Conservation (phyloP, 805 yeast genomes). For the Hanseniaspora nectarophila region DNA sequence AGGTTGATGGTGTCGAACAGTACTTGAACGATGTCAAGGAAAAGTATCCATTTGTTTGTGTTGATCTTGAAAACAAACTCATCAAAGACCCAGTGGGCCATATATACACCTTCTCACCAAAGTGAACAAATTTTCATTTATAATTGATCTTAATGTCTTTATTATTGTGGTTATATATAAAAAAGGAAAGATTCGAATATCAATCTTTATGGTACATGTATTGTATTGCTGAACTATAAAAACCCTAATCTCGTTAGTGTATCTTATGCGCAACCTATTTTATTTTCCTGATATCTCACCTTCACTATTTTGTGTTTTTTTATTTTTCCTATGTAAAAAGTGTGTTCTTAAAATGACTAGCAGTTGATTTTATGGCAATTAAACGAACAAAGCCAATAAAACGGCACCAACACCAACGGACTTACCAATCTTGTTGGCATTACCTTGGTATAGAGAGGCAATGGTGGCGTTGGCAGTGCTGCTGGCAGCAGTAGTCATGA, state of each 20-base stretch:
- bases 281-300: background rate
- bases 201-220: background rate
- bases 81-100: background rate
- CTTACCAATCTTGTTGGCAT: slow-evolving; percentile 11
- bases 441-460: slow-evolving; percentile 12
- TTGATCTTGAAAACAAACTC: background rate
- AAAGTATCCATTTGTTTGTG: background rate
- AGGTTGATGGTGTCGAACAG: background rate
- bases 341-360: background rate
- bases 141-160: slow-evolving; percentile 13
- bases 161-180: background rate
- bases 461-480: background rate
- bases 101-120: background rate
- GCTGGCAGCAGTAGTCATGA: background rate
- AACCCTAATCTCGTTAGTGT: background rate
- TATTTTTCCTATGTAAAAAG: background rate
- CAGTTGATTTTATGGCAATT: background rate
- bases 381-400: slow-evolving; percentile 2
- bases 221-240: background rate
- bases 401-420: slow-evolving; percentile 6
- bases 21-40: background rate
- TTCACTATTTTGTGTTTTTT: background rate
- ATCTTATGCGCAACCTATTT: background rate
- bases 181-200: background rate
- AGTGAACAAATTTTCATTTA: background rate